Conservation (phyloP, 2,329 filamentous ascomycete species). For the Gliomastix tumulicola region DNA sequence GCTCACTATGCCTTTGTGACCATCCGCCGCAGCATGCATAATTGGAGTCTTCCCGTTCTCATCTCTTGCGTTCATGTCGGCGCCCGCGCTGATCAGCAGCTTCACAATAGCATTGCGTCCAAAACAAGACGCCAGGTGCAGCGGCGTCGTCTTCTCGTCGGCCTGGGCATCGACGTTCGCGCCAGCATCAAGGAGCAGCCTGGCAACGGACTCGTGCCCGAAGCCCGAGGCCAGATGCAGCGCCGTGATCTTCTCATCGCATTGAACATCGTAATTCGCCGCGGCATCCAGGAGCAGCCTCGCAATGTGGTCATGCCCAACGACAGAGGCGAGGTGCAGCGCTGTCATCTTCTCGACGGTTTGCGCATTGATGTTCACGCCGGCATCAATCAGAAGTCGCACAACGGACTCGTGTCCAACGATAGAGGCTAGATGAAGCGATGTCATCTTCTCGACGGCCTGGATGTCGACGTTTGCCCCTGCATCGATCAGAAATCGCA, state of each 20-base stretch:
- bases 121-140: too few relatives aligned
- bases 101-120: constrained; percentile 30
- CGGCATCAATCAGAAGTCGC: constrained; percentile 1
- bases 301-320: not conserved
- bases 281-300: constrained; percentile 1
- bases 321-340: not conserved
- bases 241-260: constrained; percentile 83
- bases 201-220: constrained; percentile 67
- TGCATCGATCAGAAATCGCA: too few relatives aligned
- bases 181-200: constrained; percentile 70
- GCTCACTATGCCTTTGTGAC: too few relatives aligned
- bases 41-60: too few relatives aligned
- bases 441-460: constrained; percentile 9
- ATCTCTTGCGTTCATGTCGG: too few relatives aligned
- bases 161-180: too few relatives aligned
- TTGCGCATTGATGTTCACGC: not conserved
- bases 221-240: constrained; percentile 89
- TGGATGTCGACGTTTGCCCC: constrained; percentile 73
- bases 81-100: constrained; percentile 17
- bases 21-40: too few relatives aligned
- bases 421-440: not conserved
- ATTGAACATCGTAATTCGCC: constrained; percentile 38
- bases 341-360: not conserved
- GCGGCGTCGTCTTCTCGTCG: too few relatives aligned
- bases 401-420: constrained; percentile 1